Evolutionary conservation across 2,329 filamentous ascomycete species (phyloP), one percentile per base, ranked within the genome.

Genomic region (Epicoccum nigrum): DNA sequence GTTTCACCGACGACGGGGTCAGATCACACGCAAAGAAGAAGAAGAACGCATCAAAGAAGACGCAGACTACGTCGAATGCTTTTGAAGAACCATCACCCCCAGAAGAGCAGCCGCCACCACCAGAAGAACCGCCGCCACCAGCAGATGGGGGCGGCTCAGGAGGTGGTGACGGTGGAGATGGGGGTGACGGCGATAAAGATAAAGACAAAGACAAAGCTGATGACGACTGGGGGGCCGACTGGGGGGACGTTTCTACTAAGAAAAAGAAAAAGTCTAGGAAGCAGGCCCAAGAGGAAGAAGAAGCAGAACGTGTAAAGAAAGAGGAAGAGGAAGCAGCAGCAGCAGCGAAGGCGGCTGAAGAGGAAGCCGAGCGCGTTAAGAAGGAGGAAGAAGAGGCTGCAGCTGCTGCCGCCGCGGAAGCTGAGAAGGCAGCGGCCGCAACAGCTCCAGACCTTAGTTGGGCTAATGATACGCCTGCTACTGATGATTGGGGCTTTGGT

Each of bases 21-120:
- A 74, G 71, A 28, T 69, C 77, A 43, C 80, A 86, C 64, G 79
- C 77, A 47, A 87, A 87, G 51, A 87, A 87, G 71, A 79, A 79
- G 56, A 77, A 77, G 28, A 72, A 79, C 19, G 69, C 76, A 23
- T 69, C 55, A 68, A 67, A 73, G 48, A 71, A 72, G 31, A 60
- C 59, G 46, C 19, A 40, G 17, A 19, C 34, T 2, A 46, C 47
- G 2, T 49, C 54, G 27, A 58, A 54, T 45, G 44, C 56, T 15
- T 77, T 74, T 72, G 71, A 76, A 37, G 75, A 79, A 37, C 77
- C 81, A 30, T 56, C 51, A 23, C 73, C 65, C 27, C 65, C 61
- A 19, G 70, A 67, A 25, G 68, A 67, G 25, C 64, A 66, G 25
- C 64, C 38, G 23, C 32, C 45, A 23, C 38, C 42, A 7, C 23